Evolutionary conservation across 495 filamentous ascomycete species (phyloP), one percentile per base, ranked within the genome.

Genomic region (Podospora australis): DNA sequence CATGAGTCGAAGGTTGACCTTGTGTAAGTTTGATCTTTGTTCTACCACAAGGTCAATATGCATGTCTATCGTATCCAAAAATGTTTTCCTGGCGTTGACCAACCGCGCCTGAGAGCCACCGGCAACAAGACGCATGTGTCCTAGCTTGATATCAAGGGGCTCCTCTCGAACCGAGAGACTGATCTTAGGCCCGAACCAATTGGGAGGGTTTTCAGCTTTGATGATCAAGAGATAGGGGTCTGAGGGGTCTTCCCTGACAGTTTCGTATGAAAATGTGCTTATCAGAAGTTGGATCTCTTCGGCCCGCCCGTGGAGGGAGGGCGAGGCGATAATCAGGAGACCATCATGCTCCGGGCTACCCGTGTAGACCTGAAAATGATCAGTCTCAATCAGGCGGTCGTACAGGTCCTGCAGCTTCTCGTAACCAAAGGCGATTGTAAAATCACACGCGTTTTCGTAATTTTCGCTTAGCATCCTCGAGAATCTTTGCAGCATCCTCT

Each of bases 381-480:
- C 87, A 6, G 88, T 83, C 34, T 85, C 73, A 16, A 89, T 78
- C n/a, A 98, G 74, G 5, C 86, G 75, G 49, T 91, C 86, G 58
- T 89, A 86, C 25, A 98, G 74, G 11, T 84, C 74, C 49, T 80
- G 77, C 19, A 91, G 70, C 44, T 78, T 76, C 22, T 85, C 78
- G 9, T 72, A 70, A 8, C 78, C 70, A 40, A 91, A 72, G 43
- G 82, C 78, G 57, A 91, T 80, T 57, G 86, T 95, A 65, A 92
- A 96, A 60, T 98, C 92, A 10, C 87, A 92, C 9, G 88, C 85
- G 61, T 97, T 97, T 62, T 98, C 92, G 53, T 97, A 98, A 28
- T 91, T 78, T 55, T 95, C 84, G 50, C 86, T 88, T 29, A 98
- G 71, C 58, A 95, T 85, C 54, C 88, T 77, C 6, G 87, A 89